Evolutionary conservation across 2,329 filamentous ascomycete genomes (phyloP), one percentile per base, ranked within the genome.

Genomic region (Chaetomium sp.): DNA sequence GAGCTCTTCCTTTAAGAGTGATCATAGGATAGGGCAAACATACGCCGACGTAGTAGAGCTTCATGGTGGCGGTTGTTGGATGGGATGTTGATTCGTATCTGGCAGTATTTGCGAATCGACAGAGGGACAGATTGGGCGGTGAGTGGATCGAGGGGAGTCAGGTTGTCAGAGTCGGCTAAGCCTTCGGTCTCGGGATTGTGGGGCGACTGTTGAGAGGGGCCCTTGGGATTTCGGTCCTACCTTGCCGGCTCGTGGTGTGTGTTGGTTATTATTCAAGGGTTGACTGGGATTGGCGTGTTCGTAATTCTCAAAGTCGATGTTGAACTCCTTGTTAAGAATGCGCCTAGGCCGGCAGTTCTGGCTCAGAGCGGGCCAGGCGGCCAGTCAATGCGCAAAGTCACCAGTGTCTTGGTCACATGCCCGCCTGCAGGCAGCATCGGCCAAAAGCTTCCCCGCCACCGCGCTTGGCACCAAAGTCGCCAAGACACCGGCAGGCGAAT

Each of bases 21-120:
- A 11, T 1, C 40, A 14, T 42, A 14, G 40, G 19, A 27, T 27
- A 34, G 11, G 46, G n/a, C 19, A 34, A 43, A 69, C 85, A 62
- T 85, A 94, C 89, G 66, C 89, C 89, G 69, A 95, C 89, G 74
- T 94, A 94, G 72, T 88, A 80, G 72, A 94, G 76, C 83, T 91
- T 92, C 89, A 92, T 92, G 69, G 66, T 85, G 73, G 69, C 70
- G 67, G 52, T n/a, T 14, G 49, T 37, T 27, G 19, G 19, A 38
- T n/a, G 5, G 51, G 35, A 27, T 9, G 10, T 34, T 43, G 36
- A 38, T 41, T 41, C 6, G 4, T 27, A 37, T 6, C n/a, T 27
- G 45, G 33, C 14, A 10, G 14, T 49, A 38, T 38, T 32, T 35
- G 32, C 19, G 19, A 27, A 27, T 27, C 19, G 19, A 27, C 19